Percentiles rank a stretch among this genome's conserved stretches.
Evolutionary conservation across 306 rosid genomes (phyloP).

Genomic region (Calophaca sinica): DNA sequence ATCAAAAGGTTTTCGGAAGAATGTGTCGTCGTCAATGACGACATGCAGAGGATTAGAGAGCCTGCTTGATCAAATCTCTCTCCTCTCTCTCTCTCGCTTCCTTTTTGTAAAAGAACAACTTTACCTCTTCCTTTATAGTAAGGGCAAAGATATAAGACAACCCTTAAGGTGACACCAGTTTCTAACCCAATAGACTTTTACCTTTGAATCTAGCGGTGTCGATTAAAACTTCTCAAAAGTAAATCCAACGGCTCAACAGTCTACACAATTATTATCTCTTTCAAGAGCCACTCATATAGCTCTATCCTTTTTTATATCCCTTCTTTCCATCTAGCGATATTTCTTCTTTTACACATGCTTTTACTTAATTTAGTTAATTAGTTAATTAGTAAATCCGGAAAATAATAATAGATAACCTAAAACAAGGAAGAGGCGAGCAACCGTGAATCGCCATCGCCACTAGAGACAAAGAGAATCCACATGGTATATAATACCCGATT

Average conservation of each 20-base stretch:
- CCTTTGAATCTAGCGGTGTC: too few species aligned
- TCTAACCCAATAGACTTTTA: too few species aligned
- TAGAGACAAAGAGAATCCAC: background rate
- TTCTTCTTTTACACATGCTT: background rate
- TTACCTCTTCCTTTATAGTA: too few species aligned
- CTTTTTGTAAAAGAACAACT: too few species aligned
- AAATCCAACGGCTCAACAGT: background rate
- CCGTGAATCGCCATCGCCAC: background rate
- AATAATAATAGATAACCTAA: background rate
- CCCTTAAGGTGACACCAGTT: too few species aligned
- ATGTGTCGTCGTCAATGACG: too few species aligned
- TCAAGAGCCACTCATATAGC: background rate
- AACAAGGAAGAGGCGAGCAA: background rate
- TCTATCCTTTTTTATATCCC: background rate
- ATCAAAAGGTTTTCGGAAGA: too few species aligned
- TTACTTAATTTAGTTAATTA: background rate
- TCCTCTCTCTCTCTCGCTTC: too few species aligned
- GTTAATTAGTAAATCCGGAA: background rate
- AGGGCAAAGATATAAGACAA: too few species aligned
- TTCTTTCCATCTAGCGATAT: background rate
- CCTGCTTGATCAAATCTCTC: too few species aligned
- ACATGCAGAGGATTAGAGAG: too few species aligned
- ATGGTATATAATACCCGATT: constrained; percentile 62
- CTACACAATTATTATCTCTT: background rate
- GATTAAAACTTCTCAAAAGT: too few species aligned